These are phyloP conservation scores for Elaphomyces granulatus DNA, from an alignment of 495 filamentous ascomycete species.

Conservation along the genomic window DNA sequence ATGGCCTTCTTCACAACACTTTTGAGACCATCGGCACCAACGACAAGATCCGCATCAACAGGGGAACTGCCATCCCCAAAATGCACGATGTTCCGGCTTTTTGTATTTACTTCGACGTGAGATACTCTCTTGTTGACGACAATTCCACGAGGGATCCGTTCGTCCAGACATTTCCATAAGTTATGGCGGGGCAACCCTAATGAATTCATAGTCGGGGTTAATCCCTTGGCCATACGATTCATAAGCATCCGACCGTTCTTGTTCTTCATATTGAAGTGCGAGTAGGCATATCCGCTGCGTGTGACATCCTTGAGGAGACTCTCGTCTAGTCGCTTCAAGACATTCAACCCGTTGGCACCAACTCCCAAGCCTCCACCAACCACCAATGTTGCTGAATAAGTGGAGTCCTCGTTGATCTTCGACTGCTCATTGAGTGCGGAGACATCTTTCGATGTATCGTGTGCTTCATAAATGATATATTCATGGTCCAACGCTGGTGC, in stretches of 20 bases:
- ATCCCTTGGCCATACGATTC: constrained; percentile 6
- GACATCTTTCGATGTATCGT: constrained; percentile 16
- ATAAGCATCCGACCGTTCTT: constrained; percentile 24
- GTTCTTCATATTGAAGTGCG: constrained; percentile 22
- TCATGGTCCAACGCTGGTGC: constrained; percentile 10
- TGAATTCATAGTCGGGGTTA: constrained; percentile 13
- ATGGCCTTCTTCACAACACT: constrained; percentile 33
- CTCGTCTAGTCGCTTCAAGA: constrained; percentile 27
- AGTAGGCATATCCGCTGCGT: constrained; percentile 22
- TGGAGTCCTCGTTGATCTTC: constrained; percentile 2
- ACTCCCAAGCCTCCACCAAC: constrained; percentile 38
- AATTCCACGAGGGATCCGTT: constrained; percentile 16
- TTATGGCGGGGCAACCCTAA: constrained; percentile 23
- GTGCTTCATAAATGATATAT: constrained; percentile 26
- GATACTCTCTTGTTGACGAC: constrained; percentile 19
- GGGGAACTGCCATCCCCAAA: constrained; percentile 20
- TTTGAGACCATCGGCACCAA: constrained; percentile 48
- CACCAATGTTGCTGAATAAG: constrained; percentile 20
- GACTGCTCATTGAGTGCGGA: constrained; percentile 10
- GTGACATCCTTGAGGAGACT: constrained; percentile 22
- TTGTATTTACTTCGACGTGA: constrained; percentile 9
- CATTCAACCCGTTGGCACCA: constrained; percentile 35
- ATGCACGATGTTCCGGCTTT: constrained; percentile 10
- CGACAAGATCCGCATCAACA: constrained; percentile 36
- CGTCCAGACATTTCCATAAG: constrained; percentile 21